Conservation (phyloP, 345 rosid species). For the Hypericum androsaemum region DNA sequence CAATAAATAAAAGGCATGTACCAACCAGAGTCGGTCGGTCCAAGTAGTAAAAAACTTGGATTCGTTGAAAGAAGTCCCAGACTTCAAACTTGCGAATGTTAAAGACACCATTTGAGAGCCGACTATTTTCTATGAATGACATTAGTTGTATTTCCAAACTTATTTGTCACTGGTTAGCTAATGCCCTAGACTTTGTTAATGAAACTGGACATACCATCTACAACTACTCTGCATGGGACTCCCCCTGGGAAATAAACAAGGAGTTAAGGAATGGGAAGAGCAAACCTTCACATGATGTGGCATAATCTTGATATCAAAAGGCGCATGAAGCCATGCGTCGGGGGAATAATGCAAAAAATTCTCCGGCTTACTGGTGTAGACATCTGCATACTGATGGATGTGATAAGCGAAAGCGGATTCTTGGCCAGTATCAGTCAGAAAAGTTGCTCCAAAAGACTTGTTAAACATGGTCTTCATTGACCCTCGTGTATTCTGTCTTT, state of each 20-base stretch:
- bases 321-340: conserved; percentile 94
- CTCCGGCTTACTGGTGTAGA: conserved; percentile 86
- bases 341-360: conserved; percentile 68
- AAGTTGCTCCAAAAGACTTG: conserved; percentile 90
- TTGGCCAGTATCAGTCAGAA: conserved; percentile 82
- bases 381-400: conserved; percentile 92
- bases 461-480: conserved; percentile 85
- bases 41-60: no score
- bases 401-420: conserved; percentile 94
- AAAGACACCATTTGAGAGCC: no score
- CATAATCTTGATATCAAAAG: conserved; percentile 86
- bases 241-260: not conserved
- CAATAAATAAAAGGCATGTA: not conserved
- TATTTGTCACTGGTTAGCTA: no score
- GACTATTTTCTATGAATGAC: no score
- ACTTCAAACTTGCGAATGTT: no score
- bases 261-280: not conserved
- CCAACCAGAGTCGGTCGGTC: no score
- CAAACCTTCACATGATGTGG: conserved; percentile 94
- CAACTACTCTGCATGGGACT: no score
- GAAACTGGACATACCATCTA: no score
- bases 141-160: no score
- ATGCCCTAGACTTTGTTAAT: no score
- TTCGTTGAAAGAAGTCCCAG: no score
- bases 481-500: conserved; percentile 59